A percentile compares a stretch with the other conserved stretches of the same genome.
Conservation (phyloP, 192 early-diverging fungal species). For the Pilaira anomala region DNA sequence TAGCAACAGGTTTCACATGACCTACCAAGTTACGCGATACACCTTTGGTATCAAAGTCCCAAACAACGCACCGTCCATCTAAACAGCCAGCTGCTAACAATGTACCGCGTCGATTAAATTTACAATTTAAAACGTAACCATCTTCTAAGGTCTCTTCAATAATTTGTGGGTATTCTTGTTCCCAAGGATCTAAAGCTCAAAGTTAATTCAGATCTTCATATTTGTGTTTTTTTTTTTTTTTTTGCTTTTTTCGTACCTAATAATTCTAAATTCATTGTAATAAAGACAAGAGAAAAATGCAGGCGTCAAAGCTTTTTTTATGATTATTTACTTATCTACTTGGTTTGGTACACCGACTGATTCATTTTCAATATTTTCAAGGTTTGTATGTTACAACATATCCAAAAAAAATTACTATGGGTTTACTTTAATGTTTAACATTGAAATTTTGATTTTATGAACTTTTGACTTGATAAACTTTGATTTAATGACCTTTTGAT, state of each 20-base stretch:
- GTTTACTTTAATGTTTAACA: too few species aligned
- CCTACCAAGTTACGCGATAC: slow-evolving; percentile 67
- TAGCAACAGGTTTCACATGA: slow-evolving; percentile 71
- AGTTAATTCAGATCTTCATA: neutral
- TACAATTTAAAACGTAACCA: slow-evolving; percentile 62
- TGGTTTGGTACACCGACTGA: too few species aligned
- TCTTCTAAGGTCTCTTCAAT: slow-evolving; percentile 75
- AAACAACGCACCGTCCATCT: slow-evolving; percentile 78
- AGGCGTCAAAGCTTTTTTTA: too few species aligned
- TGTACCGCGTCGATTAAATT: slow-evolving; percentile 80
- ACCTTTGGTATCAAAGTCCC: slow-evolving; percentile 88
- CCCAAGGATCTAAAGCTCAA: slow-evolving; percentile 62
- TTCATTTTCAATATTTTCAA: too few species aligned
- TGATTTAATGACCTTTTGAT: too few species aligned
- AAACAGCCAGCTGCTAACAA: slow-evolving; percentile 74
- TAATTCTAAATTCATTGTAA: slow-evolving; percentile 5
- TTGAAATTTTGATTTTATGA: too few species aligned
- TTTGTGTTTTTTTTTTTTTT: neutral
- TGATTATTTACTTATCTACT: too few species aligned
- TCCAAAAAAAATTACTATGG: too few species aligned
- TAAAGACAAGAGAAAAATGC: too few species aligned
- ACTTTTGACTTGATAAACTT: too few species aligned
- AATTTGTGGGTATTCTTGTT: slow-evolving; percentile 75
- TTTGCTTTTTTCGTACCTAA: neutral
- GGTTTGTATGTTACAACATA: too few species aligned